phyloP scores from a whole-genome alignment of 306 rosid species.

The Arachis stenosperma region DNA sequence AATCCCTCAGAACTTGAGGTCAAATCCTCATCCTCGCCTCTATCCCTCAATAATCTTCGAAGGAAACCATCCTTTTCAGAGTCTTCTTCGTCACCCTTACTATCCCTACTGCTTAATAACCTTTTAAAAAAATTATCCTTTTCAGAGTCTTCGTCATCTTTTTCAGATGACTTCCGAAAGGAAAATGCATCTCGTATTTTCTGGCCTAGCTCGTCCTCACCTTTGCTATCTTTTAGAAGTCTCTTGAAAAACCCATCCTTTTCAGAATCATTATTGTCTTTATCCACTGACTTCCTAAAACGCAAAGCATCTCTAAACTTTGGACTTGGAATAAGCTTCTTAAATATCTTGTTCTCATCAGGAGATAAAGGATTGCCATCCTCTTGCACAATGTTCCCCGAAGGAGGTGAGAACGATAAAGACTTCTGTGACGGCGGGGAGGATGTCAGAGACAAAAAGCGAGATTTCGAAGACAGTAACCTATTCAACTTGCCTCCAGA shows the following conservation, averaged over 20 bases:
- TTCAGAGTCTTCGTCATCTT: conserved; percentile 75
- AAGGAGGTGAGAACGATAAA: conserved; percentile 65
- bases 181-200: conserved; percentile 77
- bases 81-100: conserved; percentile 52
- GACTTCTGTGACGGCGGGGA: conserved; percentile 80
- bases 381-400: conserved; percentile 61
- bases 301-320: conserved; percentile 91
- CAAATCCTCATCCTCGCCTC: conserved; percentile 68
- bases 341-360: conserved; percentile 82
- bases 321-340: conserved; percentile 82
- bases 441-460: conserved; percentile 69
- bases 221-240: conserved; percentile 82
- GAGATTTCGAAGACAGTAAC: conserved; percentile 81
- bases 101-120: conserved; percentile 69
- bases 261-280: conserved; percentile 82
- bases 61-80: conserved; percentile 88
- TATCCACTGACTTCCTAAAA: conserved; percentile 87
- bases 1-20: conserved; percentile 86
- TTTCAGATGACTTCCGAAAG: conserved; percentile 82
- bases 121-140: conserved; percentile 88
- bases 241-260: conserved; percentile 97
- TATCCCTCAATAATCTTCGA: conserved; percentile 76
- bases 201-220: conserved; percentile 78
- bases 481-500: conserved; percentile 79
- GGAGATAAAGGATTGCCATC: conserved; percentile 64